phyloP scores from a whole-genome alignment of 768 basidiomycete species.

The Phanerochaete sordida region DNA sequence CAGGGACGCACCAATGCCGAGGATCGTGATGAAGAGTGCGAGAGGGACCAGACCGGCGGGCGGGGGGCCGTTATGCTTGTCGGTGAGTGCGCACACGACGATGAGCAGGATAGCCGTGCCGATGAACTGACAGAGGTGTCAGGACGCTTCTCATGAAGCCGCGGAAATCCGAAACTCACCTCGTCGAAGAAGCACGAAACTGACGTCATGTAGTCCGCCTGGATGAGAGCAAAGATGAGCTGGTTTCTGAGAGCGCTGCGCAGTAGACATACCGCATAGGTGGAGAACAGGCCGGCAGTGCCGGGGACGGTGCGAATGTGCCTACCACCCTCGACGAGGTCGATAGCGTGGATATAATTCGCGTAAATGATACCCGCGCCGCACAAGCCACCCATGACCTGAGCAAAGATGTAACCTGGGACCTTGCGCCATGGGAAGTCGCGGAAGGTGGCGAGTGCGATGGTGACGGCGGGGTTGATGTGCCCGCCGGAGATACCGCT shows the following conservation, averaged over 20 bases:
- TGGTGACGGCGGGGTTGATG: slow-evolving; percentile 49
- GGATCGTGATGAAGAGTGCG: slow-evolving; percentile 49
- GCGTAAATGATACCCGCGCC: slow-evolving; percentile 59
- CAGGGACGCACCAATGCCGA: slow-evolving; percentile 55
- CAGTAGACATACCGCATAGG: slow-evolving; percentile 48
- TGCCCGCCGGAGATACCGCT: slow-evolving; percentile 72
- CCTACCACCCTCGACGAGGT: slow-evolving; percentile 55
- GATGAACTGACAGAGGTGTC: slow-evolving; percentile 39
- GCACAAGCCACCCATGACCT: slow-evolving; percentile 56
- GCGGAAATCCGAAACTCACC: slow-evolving; percentile 19
- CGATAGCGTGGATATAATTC: slow-evolving; percentile 66
- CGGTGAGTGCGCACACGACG: slow-evolving; percentile 49
- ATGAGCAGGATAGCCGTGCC: slow-evolving; percentile 53
- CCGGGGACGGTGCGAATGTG: slow-evolving; percentile 51
- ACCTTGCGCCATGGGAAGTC: slow-evolving; percentile 82
- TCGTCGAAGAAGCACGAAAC: slow-evolving; percentile 46
- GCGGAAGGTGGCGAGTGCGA: slow-evolving; percentile 65
- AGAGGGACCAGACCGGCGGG: slow-evolving; percentile 52
- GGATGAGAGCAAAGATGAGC: not conserved
- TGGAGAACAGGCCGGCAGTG: slow-evolving; percentile 57
- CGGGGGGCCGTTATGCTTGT: slow-evolving; percentile 47
- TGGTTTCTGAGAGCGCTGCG: not conserved
- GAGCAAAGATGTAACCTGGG: slow-evolving; percentile 62
- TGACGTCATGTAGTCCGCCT: slow-evolving; percentile 40
- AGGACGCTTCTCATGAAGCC: not conserved